phyloP scores from a whole-genome alignment of 306 rosid genomes.

The Nissolia schottii region DNA sequence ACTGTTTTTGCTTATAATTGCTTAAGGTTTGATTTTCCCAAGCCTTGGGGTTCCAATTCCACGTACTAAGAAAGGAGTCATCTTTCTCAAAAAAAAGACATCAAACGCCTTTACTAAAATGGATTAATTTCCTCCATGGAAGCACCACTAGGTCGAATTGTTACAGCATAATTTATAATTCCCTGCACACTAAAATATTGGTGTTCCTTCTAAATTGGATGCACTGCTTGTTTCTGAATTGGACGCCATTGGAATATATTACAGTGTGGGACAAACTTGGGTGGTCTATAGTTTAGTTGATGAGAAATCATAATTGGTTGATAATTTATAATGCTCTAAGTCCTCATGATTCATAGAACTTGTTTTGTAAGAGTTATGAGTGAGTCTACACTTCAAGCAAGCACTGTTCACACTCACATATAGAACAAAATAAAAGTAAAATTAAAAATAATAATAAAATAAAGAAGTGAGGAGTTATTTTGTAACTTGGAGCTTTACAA shows the following conservation, averaged over 20 bases:
- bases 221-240: not conserved
- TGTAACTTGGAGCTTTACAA: not conserved
- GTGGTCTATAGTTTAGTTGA: no score
- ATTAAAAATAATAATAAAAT: no score
- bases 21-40: not conserved
- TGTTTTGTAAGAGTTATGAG: not conserved
- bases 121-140: not conserved
- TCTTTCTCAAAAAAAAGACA: conserved; percentile 27
- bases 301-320: not conserved
- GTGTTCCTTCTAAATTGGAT: not conserved
- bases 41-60: conserved; percentile 2
- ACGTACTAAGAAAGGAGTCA: conserved; percentile 24
- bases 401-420: no score
- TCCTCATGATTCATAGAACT: not conserved
- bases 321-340: not conserved
- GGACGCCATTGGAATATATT: not conserved
- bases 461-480: not conserved
- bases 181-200: not conserved
- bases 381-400: not conserved
- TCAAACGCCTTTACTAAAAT: not conserved
- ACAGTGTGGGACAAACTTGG: not conserved
- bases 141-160: not conserved
- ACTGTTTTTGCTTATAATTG: not conserved
- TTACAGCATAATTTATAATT: not conserved
- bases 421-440: no score